Percentiles rank a stretch among this genome's conserved stretches.
phyloP scores from a whole-genome alignment of 257 asterid species.

The Plantago ovata region DNA sequence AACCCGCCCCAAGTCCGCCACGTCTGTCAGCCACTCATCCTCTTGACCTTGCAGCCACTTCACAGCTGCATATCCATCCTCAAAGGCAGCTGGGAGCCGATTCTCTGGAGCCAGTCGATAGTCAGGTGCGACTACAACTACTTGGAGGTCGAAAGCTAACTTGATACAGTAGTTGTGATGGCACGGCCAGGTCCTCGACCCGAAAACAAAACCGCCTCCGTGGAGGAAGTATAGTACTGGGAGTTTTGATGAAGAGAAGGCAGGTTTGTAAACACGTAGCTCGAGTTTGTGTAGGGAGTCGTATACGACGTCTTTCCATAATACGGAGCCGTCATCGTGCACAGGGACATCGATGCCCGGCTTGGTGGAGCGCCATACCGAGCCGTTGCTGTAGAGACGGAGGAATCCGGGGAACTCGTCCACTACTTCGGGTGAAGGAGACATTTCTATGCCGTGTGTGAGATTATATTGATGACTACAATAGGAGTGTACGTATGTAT shows the following conservation, averaged over 20 bases:
- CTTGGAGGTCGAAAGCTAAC: constrained; percentile 58
- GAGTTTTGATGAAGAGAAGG: constrained; percentile 37
- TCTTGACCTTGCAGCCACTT: constrained; percentile 65
- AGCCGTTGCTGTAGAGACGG: no score
- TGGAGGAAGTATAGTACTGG: constrained; percentile 65
- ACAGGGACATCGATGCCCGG: constrained; percentile 50
- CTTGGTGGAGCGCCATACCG: constrained; percentile 48
- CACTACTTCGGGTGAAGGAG: constrained; percentile 28
- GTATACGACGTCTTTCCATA: constrained; percentile 58
- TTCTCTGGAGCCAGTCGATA: constrained; percentile 68
- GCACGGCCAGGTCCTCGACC: constrained; percentile 69
- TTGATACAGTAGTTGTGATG: constrained; percentile 66
- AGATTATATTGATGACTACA: no score
- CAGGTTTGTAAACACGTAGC: constrained; percentile 72
- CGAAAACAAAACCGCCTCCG: constrained; percentile 75
- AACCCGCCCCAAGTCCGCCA: constrained; percentile 47
- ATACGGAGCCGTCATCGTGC: constrained; percentile 54
- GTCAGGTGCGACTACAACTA: constrained; percentile 57
- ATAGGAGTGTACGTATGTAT: no score
- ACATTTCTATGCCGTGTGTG: no score
- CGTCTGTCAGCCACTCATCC: constrained; percentile 53
- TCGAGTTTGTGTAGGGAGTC: constrained; percentile 42
- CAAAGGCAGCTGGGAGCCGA: constrained; percentile 74
- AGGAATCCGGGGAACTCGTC: constrained; percentile 72
- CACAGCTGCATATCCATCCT: constrained; percentile 53